phyloP scores from a whole-genome alignment of 2,329 filamentous ascomycete genomes.

The Sporothrix mexicana region DNA sequence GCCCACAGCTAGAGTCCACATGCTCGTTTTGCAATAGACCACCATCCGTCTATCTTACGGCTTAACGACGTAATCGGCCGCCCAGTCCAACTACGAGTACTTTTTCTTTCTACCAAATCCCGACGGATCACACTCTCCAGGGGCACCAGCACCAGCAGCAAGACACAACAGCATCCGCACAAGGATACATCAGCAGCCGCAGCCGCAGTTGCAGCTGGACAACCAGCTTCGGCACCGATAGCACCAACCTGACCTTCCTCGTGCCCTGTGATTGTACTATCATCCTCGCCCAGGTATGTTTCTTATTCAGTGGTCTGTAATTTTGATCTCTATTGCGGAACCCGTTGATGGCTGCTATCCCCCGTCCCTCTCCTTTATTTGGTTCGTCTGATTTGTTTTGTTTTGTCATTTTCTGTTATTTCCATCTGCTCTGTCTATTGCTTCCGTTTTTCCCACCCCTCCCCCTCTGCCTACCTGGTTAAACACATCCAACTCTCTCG shows the following conservation, averaged over 20 bases:
- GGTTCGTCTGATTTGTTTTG: neutral
- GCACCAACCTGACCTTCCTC: neutral
- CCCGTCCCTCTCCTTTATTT: neutral
- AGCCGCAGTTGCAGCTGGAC: neutral
- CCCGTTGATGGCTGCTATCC: neutral
- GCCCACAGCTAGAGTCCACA: slow-evolving; percentile 9
- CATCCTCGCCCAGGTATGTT: neutral
- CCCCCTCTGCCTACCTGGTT: slow-evolving; percentile 21
- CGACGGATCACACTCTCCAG: neutral
- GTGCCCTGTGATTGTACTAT: neutral
- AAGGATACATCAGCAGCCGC: slow-evolving; percentile 11
- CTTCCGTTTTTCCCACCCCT: neutral
- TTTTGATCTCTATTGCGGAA: neutral
- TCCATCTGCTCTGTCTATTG: neutral
- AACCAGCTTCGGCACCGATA: neutral
- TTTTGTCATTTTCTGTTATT: neutral
- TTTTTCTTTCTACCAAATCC: neutral
- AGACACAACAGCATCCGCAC: neutral
- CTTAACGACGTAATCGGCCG: slow-evolving; percentile 23
- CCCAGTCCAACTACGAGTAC: neutral
- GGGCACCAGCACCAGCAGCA: neutral
- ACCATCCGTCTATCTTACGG: slow-evolving; percentile 6
- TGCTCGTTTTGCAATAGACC: neutral
- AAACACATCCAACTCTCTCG: slow-evolving; percentile 39
- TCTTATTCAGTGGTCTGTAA: neutral